A percentile compares a stretch with the other conserved stretches of the same genome.
phyloP scores from a whole-genome alignment of 495 filamentous ascomycete genomes.

The Penicilliopsis zonata region DNA sequence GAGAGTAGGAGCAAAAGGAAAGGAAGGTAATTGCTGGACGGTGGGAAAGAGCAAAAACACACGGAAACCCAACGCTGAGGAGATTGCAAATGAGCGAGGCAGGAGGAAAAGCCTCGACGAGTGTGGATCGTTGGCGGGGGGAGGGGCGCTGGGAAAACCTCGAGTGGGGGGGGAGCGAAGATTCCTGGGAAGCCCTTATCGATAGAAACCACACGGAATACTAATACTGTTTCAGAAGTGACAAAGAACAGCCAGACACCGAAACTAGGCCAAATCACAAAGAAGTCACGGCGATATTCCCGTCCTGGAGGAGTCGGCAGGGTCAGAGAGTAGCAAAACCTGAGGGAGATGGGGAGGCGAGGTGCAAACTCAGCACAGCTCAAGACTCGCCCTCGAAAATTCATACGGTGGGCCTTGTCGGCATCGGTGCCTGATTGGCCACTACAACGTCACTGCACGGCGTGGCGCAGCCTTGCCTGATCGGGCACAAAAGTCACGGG shows the following conservation, averaged over 20 bases:
- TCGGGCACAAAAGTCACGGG: conserved; percentile 15
- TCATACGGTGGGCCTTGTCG: conserved; percentile 17
- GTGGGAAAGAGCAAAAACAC: conserved; percentile 2
- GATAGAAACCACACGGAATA: conserved; percentile 20
- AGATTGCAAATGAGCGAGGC: background rate
- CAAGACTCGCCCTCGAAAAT: conserved; percentile 11
- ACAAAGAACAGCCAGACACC: background rate
- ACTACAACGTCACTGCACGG: conserved; percentile 15
- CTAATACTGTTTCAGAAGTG: conserved; percentile 4
- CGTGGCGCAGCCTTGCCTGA: conserved; percentile 14
- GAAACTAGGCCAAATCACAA: background rate
- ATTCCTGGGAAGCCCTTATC: conserved; percentile 28
- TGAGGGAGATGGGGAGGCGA: too few relatives aligned
- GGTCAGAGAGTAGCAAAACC: too few relatives aligned
- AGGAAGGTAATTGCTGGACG: conserved; percentile 5
- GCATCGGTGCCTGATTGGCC: conserved; percentile 18
- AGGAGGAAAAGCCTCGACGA: conserved; percentile 1
- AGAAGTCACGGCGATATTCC: background rate
- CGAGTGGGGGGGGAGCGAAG: conserved; percentile 15
- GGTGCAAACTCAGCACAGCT: background rate
- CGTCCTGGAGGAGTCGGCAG: background rate
- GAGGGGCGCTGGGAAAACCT: conserved; percentile 21
- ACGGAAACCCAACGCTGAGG: conserved; percentile 23
- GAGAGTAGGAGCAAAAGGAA: conserved; percentile 4
- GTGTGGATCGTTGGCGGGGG: conserved; percentile 32